Evolutionary conservation across 176 grass and related monocot genomes (phyloP), one percentile per base, ranked within the genome.

Genomic region (Canna indica): DNA sequence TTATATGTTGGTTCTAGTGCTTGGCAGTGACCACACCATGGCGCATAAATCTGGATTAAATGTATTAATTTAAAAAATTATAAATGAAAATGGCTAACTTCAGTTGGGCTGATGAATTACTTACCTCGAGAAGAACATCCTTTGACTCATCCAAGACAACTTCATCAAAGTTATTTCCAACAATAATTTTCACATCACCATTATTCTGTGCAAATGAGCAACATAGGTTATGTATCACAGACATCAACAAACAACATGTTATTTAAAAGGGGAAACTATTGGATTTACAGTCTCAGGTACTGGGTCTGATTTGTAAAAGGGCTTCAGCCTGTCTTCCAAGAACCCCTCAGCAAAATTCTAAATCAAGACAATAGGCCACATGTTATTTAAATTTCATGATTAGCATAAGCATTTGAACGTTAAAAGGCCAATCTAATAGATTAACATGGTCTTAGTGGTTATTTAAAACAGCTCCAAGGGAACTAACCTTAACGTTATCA

Each of bases 1-100:
- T 92, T 92, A 75, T 97, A 97, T 50, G 79, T 87, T 56, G 93
- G 88, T 39, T 97, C 93, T 26, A 97, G 64, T 50, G 78, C 75
- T 88, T 92, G 86, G 74, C 93, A 97, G 81, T 97, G 93, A 16
- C 93, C 93, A 73, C 93, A 97, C 93, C 93, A 97, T 15, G 93
- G 93, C 69, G 93, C 93, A 75, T 91, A 92, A 76, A 97, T 47
- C 93, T 97, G 62, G 48, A 77, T 67, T 59, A 79, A 36, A 74
- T 10, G 66, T 72, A 27, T 69, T 63, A 35, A 11, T 3, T 9
- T 64, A 67, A 75, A 10, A 12, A 38, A 33, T 7, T 74, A 38
- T 15, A 60, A 10, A 29, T 28, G 81, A 52, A 10, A 15, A 27
- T 9, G 47, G 65, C 64, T 80, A 70, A 76, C 48, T 59, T 31